A percentile compares a stretch with the other conserved stretches of the same genome.
Evolutionary conservation across 176 grass and related monocot species (phyloP).

Genomic region (Dendrocalamus sinicus): DNA sequence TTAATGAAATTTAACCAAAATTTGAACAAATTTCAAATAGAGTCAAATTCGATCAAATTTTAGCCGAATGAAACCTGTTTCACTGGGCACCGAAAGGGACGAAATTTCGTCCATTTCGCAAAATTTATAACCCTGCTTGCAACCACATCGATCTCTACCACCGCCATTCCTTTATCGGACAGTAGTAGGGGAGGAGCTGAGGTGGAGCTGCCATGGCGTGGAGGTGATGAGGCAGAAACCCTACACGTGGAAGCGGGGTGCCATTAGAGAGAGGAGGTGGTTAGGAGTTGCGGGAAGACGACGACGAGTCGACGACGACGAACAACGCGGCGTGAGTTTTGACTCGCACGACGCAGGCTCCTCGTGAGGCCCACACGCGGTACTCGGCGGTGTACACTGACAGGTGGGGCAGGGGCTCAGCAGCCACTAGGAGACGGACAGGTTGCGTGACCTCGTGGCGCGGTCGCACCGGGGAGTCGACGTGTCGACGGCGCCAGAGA

Average conservation of each 20-base stretch:
- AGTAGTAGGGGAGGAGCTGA: background rate
- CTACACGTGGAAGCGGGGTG: slow-evolving; percentile 4
- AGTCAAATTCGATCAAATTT: too few relatives aligned
- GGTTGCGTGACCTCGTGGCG: background rate
- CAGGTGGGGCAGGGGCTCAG: background rate
- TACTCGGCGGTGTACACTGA: background rate
- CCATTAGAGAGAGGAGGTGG: background rate
- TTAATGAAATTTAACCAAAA: too few relatives aligned
- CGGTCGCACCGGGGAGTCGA: background rate
- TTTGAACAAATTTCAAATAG: too few relatives aligned
- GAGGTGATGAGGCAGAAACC: background rate
- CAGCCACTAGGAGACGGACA: background rate
- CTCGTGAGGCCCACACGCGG: background rate
- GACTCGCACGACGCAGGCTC: background rate
- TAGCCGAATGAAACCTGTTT: too few relatives aligned
- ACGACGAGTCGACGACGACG: slow-evolving; percentile 36
- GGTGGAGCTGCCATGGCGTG: background rate
- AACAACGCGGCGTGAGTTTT: slow-evolving; percentile 42
- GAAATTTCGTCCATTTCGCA: too few relatives aligned
- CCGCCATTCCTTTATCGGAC: too few relatives aligned
- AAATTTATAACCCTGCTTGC: too few relatives aligned
- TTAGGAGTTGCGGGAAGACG: background rate
- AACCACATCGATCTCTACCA: too few relatives aligned
- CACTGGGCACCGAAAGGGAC: too few relatives aligned
- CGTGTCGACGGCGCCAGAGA: background rate